phyloP scores from a whole-genome alignment of 1,139 yeast species.

The Torulaspora globosa region DNA sequence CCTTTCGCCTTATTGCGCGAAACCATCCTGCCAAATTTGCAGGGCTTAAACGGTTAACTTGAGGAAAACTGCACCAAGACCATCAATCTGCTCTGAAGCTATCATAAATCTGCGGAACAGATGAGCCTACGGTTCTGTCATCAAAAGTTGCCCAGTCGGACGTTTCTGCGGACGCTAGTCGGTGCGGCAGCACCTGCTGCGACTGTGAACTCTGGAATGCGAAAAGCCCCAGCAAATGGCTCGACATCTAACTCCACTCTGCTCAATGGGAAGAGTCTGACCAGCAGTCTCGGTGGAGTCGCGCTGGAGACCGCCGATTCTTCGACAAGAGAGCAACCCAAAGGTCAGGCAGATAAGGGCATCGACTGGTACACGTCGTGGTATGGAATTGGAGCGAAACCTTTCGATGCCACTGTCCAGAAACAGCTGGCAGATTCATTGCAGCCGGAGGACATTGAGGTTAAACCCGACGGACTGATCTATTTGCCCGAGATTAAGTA shows the following conservation, averaged over 20 bases:
- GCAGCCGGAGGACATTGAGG: conserved; percentile 70
- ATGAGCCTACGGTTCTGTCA: conserved; percentile 3
- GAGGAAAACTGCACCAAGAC: not conserved
- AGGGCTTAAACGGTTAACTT: not conserved
- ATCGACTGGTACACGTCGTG: conserved; percentile 71
- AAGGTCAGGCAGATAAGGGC: conserved; percentile 11
- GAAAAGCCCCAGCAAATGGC: conserved; percentile 1
- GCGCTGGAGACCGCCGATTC: conserved; percentile 11
- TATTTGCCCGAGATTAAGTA: conserved; percentile 94
- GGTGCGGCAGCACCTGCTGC: conserved; percentile 6
- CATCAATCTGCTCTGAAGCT: not conserved
- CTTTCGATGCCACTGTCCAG: conserved; percentile 62
- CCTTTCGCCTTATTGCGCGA: not conserved
- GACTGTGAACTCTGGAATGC: conserved; percentile 1
- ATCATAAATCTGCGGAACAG: not conserved
- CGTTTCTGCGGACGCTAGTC: conserved; percentile 1
- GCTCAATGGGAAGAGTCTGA: conserved; percentile 10
- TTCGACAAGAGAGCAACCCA: not conserved
- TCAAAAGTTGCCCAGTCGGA: not conserved
- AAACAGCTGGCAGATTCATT: conserved; percentile 58
- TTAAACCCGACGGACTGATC: conserved; percentile 90
- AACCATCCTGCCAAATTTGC: not conserved
- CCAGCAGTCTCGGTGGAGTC: conserved; percentile 13
- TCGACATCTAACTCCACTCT: not conserved
- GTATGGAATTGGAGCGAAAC: conserved; percentile 74